Percentiles rank a stretch among this genome's conserved stretches.
phyloP scores from a whole-genome alignment of 495 filamentous ascomycete species.

The Oleoguttula mirabilis region DNA sequence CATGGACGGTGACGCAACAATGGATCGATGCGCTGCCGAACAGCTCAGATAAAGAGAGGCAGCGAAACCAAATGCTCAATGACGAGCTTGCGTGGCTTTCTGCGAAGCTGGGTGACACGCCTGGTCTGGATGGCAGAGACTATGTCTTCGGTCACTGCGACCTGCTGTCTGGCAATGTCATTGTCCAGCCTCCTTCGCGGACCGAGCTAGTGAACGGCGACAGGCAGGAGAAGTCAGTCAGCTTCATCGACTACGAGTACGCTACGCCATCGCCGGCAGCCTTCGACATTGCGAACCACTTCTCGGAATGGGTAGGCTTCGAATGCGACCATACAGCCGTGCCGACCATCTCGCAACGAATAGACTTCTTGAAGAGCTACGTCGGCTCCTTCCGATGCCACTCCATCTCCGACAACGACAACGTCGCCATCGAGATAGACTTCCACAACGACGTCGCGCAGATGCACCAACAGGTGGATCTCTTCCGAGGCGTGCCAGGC shows the following conservation, averaged over 20 bases:
- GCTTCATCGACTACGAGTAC: slow-evolving; percentile 93
- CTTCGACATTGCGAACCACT: slow-evolving; percentile 99
- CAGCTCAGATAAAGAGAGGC: slow-evolving; percentile 50
- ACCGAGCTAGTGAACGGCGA: slow-evolving; percentile 22
- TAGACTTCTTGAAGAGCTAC: slow-evolving; percentile 76
- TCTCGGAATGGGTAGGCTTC: slow-evolving; percentile 96
- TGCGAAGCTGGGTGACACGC: slow-evolving; percentile 55
- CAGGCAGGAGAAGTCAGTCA: slow-evolving; percentile 40
- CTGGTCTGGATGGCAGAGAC: slow-evolving; percentile 58
- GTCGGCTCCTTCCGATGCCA: slow-evolving; percentile 43
- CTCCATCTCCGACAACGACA: slow-evolving; percentile 26
- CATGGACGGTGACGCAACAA: slow-evolving; percentile 90
- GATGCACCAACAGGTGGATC: slow-evolving; percentile 69
- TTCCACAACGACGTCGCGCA: slow-evolving; percentile 20
- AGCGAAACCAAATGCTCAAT: slow-evolving; percentile 56
- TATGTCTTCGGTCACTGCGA: slow-evolving; percentile 95
- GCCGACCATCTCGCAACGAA: slow-evolving; percentile 64
- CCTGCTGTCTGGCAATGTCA: slow-evolving; percentile 88
- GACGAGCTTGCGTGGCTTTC: slow-evolving; percentile 60
- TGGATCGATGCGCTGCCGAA: slow-evolving; percentile 83
- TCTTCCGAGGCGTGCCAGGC: slow-evolving; percentile 79
- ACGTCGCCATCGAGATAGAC: slow-evolving; percentile 43
- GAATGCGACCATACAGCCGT: slow-evolving; percentile 82
- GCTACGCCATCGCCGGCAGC: slow-evolving; percentile 86
- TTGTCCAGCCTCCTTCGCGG: slow-evolving; percentile 37